Base-by-base conservation (phyloP, 192 early-diverging fungal genomes). In the Backusella mclennaniae region DNA sequence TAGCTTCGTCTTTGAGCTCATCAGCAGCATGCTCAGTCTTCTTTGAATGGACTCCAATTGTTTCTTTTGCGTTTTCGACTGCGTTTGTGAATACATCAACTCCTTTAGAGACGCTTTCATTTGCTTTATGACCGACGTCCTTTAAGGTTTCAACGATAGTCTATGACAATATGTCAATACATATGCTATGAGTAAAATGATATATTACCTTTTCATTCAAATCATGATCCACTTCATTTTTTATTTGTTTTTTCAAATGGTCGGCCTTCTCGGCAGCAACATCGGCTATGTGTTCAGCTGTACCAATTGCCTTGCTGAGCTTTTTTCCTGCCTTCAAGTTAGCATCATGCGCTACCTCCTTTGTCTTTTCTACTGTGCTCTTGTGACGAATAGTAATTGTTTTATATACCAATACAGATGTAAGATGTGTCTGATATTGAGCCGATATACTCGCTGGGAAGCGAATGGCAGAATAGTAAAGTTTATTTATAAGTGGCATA, bases 41-140 rank as follows among this genome's bases (percentile, higher is more conserved):
- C 52, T 76, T 81, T 33, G 66, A 56, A 66, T 73, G 67, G 17
- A 77, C 23, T 6, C 74, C 79, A 66, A 76, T 38, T 0, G 63
- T 74, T 38, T 75, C 70, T 29, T 80, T 80, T 17, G 74, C 52
- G 46, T 80, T 76, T 76, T 76, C 74, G 17, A 76, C 70, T 4
- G 31, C 39, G 12, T 71, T 17, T 9, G 66, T 70, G 17, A 59
- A 66, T 3, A 21, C 52, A 31, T 73, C 39, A 19, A 78, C 44
- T 23, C 66, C 66, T 70, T 78, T 36, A 31, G 36, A 35, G 39
- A 71, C 66, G 4, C 41, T 41, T 41, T 73, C 59, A 29, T 80
- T 80, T 5, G 23, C 76, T 14, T 77, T 74, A 39, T 81, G 79
- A 26, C 75, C 67, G 31, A 81, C 52, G 3, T 81, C 72, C 59